Base-by-base conservation (phyloP, 1,284 basidiomycete species). In the Fomitopsis pinicola region DNA sequence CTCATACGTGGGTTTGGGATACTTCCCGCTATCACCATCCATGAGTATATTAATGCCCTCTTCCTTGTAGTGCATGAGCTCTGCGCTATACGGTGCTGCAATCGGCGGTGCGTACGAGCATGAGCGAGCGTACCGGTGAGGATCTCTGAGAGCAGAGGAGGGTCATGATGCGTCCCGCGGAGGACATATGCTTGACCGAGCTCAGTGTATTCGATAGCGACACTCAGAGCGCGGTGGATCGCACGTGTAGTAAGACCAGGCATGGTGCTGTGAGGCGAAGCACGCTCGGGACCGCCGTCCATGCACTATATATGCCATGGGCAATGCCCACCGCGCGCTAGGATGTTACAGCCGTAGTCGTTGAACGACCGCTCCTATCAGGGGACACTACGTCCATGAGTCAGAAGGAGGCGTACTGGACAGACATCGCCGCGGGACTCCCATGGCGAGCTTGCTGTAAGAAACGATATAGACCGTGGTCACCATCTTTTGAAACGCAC, bases 11-110 rank as follows among this genome's bases (percentile, higher is more conserved):
- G 69, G 68, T 53, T 42, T 48, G 3, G n/a, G 35, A 42, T 64
- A 36, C n/a, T 59, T 10, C 1, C 48, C 22, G 7, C 44, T 45
- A 9, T 64, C 59, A 26, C 64, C 65, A 45, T 69, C 67, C 26
- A 67, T 67, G 30, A 71, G 58, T 9, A 69, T 60, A 5, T 22
- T 61, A 38, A 71, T 66, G 33, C 69, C 60, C 17, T 66, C 60
- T 0, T 58, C 52, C 33, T 61, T 58, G 54, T 67, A 69, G 1
- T 59, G 64, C 42, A 62, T 68, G 10, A 45, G 22, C 1, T 64
- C 64, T 67, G 30, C 19, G 10, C 42, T 28, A 15, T 38, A 12
- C 55, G 26, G 5, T 33, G 22, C 22, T 22, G 9, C 8, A 35
- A 15, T 36, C 55, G 1, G 7, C 7, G 4, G 30, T n/a, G 6